Evolutionary conservation across 1,284 basidiomycete species (phyloP).

Genomic region (Porogramme epimiltina): DNA sequence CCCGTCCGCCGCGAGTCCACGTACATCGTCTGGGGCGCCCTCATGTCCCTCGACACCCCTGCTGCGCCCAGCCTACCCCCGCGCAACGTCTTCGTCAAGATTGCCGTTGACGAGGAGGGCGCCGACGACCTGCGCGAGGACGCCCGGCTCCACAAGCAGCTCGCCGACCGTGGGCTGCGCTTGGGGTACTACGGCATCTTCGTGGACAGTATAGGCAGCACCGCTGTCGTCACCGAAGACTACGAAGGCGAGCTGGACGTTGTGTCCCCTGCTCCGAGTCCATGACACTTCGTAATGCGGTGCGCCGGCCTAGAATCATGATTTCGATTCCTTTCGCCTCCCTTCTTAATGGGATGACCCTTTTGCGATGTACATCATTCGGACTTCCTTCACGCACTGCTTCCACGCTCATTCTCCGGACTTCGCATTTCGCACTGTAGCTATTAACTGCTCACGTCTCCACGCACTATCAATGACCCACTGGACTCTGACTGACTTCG

Average conservation of each 20-base stretch:
- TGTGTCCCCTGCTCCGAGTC: not conserved
- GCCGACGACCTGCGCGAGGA: slow-evolving; percentile 21
- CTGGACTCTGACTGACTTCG: no score
- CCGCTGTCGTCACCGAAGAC: slow-evolving; percentile 20
- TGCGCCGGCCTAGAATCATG: no score
- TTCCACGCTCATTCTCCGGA: no score
- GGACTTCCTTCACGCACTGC: no score
- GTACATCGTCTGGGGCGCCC: slow-evolving; percentile 23
- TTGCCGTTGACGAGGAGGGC: slow-evolving; percentile 24
- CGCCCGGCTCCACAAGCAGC: slow-evolving; percentile 19
- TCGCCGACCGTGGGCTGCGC: slow-evolving; percentile 19
- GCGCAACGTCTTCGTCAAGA: slow-evolving; percentile 19
- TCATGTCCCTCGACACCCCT: slow-evolving; percentile 16
- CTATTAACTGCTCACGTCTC: no score
- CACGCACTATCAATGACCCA: no score
- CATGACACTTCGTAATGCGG: not conserved
- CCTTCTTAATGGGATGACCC: no score
- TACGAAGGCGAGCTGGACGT: slow-evolving; percentile 13
- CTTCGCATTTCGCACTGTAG: no score
- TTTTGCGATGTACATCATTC: no score
- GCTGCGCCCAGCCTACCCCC: slow-evolving; percentile 4
- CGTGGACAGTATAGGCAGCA: slow-evolving; percentile 19
- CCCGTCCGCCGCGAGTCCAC: slow-evolving; percentile 21
- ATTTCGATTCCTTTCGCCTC: no score
- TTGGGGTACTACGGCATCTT: slow-evolving; percentile 22